These are phyloP conservation scores for Lactifluus pinguis DNA, from an alignment of 768 basidiomycete species.

Conservation along the genomic window DNA sequence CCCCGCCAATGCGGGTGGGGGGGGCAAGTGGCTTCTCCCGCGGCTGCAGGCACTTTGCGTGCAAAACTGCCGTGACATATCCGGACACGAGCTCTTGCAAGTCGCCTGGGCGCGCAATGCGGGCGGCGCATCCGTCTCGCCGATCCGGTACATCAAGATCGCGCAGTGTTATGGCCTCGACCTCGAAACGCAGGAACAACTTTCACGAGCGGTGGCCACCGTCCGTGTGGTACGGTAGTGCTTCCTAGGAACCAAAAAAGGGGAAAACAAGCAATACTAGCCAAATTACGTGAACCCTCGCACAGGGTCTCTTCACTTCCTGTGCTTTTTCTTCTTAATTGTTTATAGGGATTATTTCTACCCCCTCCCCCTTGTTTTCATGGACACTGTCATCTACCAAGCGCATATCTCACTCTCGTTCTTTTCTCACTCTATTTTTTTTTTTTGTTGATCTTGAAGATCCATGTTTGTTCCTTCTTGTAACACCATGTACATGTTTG, in stretches of 20 bases:
- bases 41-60: constrained; percentile 24
- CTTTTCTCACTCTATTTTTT: background rate
- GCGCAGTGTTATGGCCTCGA: constrained; percentile 24
- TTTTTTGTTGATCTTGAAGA: background rate
- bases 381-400: constrained; percentile 7
- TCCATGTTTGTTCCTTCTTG: background rate
- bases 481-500: constrained; percentile 10
- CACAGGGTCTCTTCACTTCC: background rate
- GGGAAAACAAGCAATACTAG: background rate
- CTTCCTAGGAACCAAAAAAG: background rate
- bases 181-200: constrained; percentile 21
- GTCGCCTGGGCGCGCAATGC: constrained; percentile 22
- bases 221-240: constrained; percentile 19
- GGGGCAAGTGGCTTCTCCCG: constrained; percentile 24
- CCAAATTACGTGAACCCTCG: background rate
- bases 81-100: constrained; percentile 25
- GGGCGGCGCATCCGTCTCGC: constrained; percentile 18
- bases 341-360: background rate
- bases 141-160: constrained; percentile 23
- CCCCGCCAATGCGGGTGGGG: background rate
- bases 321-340: background rate
- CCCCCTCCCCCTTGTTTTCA: background rate
- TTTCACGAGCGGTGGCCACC: constrained; percentile 20
- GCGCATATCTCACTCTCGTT: constrained; percentile 2
- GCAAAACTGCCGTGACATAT: constrained; percentile 24